Conservation (phyloP, 108 stramenopile species). For the Licmophora abbreviata region DNA sequence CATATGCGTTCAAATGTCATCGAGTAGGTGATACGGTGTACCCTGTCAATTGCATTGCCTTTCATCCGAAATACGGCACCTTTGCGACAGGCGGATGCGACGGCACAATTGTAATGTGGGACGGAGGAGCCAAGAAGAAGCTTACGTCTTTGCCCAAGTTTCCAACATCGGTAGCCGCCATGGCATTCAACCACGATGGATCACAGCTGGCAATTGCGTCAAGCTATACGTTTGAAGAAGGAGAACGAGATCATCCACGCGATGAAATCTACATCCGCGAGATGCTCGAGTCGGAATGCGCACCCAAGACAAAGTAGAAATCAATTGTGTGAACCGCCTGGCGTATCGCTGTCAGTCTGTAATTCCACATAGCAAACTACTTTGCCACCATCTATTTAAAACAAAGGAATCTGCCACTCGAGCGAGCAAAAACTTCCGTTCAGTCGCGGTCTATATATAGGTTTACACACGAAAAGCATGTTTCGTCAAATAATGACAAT, state of each 20-base stretch:
- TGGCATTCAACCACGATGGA: conserved; percentile 82
- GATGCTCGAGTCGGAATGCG: conserved; percentile 58
- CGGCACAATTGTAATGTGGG: conserved; percentile 90
- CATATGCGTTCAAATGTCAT: conserved; percentile 98
- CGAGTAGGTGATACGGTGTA: conserved; percentile 84
- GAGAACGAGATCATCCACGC: conserved; percentile 88
- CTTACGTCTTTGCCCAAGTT: conserved; percentile 54
- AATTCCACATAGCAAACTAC: no score
- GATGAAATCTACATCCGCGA: conserved; percentile 81
- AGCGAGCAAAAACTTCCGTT: no score
- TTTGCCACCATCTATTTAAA: no score
- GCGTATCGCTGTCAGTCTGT: no score
- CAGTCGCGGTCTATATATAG: no score
- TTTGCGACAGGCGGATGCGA: conserved; percentile 94
- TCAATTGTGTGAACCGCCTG: no score
- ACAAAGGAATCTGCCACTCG: no score
- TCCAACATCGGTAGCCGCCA: conserved; percentile 77
- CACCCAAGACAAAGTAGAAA: no score
- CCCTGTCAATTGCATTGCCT: conserved; percentile 95
- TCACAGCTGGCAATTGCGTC: conserved; percentile 84
- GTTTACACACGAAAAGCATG: no score
- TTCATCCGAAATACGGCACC: conserved; percentile 80
- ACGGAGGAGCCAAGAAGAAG: conserved; percentile 82
- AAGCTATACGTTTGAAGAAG: conserved; percentile 96
- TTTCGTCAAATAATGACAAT: no score